Evolutionary conservation across 2,329 filamentous ascomycete species (phyloP), one percentile per base, ranked within the genome.

Genomic region (Myriosclerotinia curreyana): DNA sequence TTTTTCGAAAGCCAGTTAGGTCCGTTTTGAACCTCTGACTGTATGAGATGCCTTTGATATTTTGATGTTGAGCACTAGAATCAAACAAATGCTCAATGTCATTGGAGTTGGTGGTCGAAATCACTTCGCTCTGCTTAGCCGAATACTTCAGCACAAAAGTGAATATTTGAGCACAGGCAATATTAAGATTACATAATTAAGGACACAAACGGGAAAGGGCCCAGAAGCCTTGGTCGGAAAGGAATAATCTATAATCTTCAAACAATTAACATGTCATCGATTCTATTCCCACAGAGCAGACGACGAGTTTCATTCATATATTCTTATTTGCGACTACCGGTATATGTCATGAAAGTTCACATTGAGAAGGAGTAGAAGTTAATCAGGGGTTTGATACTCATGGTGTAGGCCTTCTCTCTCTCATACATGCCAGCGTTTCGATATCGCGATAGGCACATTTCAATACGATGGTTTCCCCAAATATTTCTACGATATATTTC

Each of bases 121-220:
- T 40, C 4, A 11, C 15, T 11, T 15, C 12, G 3, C 38, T 8
- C 12, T 14, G 22, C 44, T 48, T 48, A 17, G 52, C 36, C 3
- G 52, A 42, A 44, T 44, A 56, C 38, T 25, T 42, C 38, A 56
- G 53, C 53, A 58, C 42, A 42, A 17, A 5, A 0, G 6, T 5
- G 55, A 48, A 58, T 25, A 48, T 48, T 36, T 48, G 28, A 48
- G 55, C 55, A 58, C 9, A 5, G n/a, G 1, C 0, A 5, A 0
- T 1, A 48, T 58, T 58, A 58, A 36, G 42, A n/a, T n/a, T n/a
- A n/a, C n/a, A n/a, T 58, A 58, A 58, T 48, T 42, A 48, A 58
- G 5, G 8, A 11, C n/a, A 49, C 22, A 15, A 20, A 58, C 34
- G n/a, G 40, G 31, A 22, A 17, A 58, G 55, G 34, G 54, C 40